Evolutionary conservation across 768 basidiomycete genomes (phyloP).

Genomic region (Scleroderma bovista): DNA sequence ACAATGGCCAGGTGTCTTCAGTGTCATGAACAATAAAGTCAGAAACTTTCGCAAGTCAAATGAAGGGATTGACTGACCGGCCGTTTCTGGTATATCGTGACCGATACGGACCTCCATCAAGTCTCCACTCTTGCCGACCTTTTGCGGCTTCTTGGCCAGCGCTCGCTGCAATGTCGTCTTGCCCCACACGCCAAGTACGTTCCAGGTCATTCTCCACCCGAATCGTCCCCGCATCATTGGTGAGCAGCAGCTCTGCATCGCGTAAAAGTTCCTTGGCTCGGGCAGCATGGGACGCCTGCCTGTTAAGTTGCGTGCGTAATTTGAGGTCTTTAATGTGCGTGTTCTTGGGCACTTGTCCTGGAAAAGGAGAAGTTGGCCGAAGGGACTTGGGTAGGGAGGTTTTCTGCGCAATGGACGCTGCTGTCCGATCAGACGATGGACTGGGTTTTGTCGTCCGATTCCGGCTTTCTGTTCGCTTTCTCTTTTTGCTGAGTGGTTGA

Average conservation of each 20-base stretch:
- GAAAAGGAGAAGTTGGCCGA: slow-evolving; percentile 41
- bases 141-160: slow-evolving; percentile 71
- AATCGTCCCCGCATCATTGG: slow-evolving; percentile 67
- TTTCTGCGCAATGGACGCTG: slow-evolving; percentile 49
- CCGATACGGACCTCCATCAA: slow-evolving; percentile 84
- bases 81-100: slow-evolving; percentile 89
- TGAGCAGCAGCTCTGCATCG: slow-evolving; percentile 68
- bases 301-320: slow-evolving; percentile 61
- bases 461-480: slow-evolving; percentile 25
- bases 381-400: slow-evolving; percentile 70
- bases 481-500: slow-evolving; percentile 41
- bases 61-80: slow-evolving; percentile 47
- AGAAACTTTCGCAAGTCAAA: neutral
- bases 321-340: slow-evolving; percentile 69
- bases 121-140: slow-evolving; percentile 70
- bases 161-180: slow-evolving; percentile 64
- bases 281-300: slow-evolving; percentile 56
- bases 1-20: slow-evolving; percentile 80
- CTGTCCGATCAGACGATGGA: slow-evolving; percentile 42
- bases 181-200: slow-evolving; percentile 82
- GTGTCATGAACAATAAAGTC: neutral
- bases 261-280: slow-evolving; percentile 55
- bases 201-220: slow-evolving; percentile 79
- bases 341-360: slow-evolving; percentile 45
- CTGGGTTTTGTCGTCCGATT: slow-evolving; percentile 19